Base-by-base conservation (phyloP, 148 eudicot species). In the Fagopyrum tataricum region DNA sequence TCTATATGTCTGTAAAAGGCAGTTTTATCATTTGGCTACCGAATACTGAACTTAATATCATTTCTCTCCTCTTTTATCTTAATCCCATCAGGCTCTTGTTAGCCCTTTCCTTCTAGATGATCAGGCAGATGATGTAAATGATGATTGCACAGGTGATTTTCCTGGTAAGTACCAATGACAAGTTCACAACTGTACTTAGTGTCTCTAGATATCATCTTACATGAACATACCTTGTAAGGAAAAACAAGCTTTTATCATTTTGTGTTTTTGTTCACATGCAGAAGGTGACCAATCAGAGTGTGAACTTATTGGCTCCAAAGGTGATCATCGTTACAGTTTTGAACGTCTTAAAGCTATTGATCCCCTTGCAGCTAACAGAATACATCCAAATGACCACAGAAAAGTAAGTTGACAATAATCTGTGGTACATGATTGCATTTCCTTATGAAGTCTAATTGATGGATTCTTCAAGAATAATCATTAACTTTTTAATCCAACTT, bases 371-470 rank as follows among this genome's bases (percentile, higher is more conserved):
- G 97, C 99, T 37, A 88, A 88, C 80, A 87, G 98, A 83, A 80
- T 94, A 78, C 96, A 91, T 80, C 98, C 97, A 70, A 94, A 94
- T 84, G 96, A 95, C 81, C 84, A 81, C 17, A 83, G 99, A 82
- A 95, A 91, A 87, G 99, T 91, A 81, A 73, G 82, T 37, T 64
- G 10, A 0, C 69, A 13, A 64, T 14, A 64, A 37, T 64, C 21
- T 72, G 68, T 4, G 46, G 23, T 53, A 31, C 6, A 3, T 70
- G 37, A 17, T 66, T 79, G 20, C 26, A 13, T 12, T 44, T 58
- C 26, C 55, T 18, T 43, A 24, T 58, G 23, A 64, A 31, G 69
- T 64, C 20, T 31, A 18, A 64, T 31, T 64, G 66, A 20, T 4
- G 4, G 41, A 39, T 39, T 64, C 13, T 13, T 46, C 49, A 46